phyloP scores from a whole-genome alignment of 768 basidiomycete genomes.

The Russula compacta region DNA sequence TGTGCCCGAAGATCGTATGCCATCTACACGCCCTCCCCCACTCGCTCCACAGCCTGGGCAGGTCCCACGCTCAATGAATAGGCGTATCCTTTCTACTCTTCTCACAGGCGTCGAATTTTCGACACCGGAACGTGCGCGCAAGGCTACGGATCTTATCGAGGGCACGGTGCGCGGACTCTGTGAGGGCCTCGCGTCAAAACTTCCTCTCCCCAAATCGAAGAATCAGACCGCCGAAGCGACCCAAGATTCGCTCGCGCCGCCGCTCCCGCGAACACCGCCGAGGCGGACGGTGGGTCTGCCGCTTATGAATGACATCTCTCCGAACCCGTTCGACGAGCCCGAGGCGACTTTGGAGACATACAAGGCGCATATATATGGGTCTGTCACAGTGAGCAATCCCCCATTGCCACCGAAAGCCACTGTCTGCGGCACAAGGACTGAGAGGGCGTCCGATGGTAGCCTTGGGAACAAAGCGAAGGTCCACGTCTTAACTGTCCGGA shows the following conservation, averaged over 20 bases:
- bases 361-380: slow-evolving; percentile 49
- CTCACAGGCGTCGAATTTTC: slow-evolving; percentile 74
- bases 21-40: slow-evolving; percentile 23
- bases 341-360: slow-evolving; percentile 55
- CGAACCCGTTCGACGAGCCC: slow-evolving; percentile 62
- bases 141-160: slow-evolving; percentile 66
- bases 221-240: background rate
- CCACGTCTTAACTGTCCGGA: slow-evolving; percentile 53
- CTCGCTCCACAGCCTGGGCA: slow-evolving; percentile 48
- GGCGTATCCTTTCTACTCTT: slow-evolving; percentile 60
- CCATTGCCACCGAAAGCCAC: slow-evolving; percentile 25
- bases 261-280: slow-evolving; percentile 45
- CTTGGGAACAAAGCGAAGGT: slow-evolving; percentile 29
- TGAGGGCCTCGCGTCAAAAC: slow-evolving; percentile 40
- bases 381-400: slow-evolving; percentile 43
- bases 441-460: slow-evolving; percentile 14
- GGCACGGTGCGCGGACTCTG: slow-evolving; percentile 61
- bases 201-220: slow-evolving; percentile 8
- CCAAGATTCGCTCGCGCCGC: slow-evolving; percentile 24
- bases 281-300: slow-evolving; percentile 27
- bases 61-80: slow-evolving; percentile 53
- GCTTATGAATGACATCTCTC: slow-evolving; percentile 40
- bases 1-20: slow-evolving; percentile 20
- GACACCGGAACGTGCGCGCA: slow-evolving; percentile 48
- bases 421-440: slow-evolving; percentile 5